Evolutionary conservation across 1,284 basidiomycete genomes (phyloP).

Genomic region (Farysia itapuensis): DNA sequence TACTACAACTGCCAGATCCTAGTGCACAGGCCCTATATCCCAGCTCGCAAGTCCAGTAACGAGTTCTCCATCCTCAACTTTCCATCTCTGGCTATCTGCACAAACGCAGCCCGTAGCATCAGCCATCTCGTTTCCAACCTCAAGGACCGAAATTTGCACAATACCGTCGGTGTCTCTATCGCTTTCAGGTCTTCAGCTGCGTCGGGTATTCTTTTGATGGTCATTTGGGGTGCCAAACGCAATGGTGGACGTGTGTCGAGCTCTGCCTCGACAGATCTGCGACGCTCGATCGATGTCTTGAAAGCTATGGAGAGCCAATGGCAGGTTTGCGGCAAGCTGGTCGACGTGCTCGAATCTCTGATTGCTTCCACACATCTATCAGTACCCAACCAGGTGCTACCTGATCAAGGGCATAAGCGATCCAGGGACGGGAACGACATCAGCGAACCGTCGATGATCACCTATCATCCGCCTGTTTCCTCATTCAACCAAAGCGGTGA

Average conservation of each 20-base stretch:
- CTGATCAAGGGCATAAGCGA: slow-evolving; percentile 33
- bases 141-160: slow-evolving; percentile 23
- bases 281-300: slow-evolving; percentile 41
- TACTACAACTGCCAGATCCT: slow-evolving; percentile 51
- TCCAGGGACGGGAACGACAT: slow-evolving; percentile 10
- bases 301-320: slow-evolving; percentile 35
- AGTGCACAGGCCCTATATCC: slow-evolving; percentile 53
- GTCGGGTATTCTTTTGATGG: slow-evolving; percentile 39
- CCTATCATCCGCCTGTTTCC: background rate
- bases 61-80: slow-evolving; percentile 45
- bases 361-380: slow-evolving; percentile 27
- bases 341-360: slow-evolving; percentile 34
- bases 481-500: background rate
- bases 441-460: slow-evolving; percentile 1
- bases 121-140: slow-evolving; percentile 42
- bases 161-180: slow-evolving; percentile 7
- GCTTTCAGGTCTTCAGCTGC: slow-evolving; percentile 27
- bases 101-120: slow-evolving; percentile 49
- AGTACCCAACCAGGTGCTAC: slow-evolving; percentile 4
- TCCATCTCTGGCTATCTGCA: slow-evolving; percentile 53
- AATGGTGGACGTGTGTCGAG: slow-evolving; percentile 38
- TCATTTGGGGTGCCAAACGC: slow-evolving; percentile 43
- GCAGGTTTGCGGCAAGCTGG: slow-evolving; percentile 36
- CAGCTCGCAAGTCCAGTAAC: slow-evolving; percentile 26
- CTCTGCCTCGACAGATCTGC: slow-evolving; percentile 39